phyloP scores from a whole-genome alignment of 2,329 filamentous ascomycete species.

The Incumbomyces delicatus region DNA sequence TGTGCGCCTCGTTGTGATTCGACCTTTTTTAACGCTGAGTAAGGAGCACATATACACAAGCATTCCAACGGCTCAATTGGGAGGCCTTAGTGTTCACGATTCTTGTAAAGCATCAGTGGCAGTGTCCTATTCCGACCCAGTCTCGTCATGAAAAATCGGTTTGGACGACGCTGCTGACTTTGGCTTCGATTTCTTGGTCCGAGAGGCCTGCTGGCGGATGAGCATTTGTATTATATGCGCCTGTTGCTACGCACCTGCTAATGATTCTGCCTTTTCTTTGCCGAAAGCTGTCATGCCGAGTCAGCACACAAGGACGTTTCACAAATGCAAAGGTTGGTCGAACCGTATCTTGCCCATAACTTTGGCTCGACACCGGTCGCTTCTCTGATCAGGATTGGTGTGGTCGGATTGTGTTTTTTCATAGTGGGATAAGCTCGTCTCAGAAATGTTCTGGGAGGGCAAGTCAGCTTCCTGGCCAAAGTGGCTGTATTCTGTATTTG shows the following conservation, averaged over 20 bases:
- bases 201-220: conserved; percentile 44
- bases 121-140: no score
- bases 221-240: background rate
- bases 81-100: background rate
- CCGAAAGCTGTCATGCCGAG: conserved; percentile 46
- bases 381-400: conserved; percentile 89
- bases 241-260: conserved; percentile 42
- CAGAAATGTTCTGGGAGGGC: conserved; percentile 63
- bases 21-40: background rate
- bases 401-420: conserved; percentile 97
- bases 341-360: conserved; percentile 89
- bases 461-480: background rate
- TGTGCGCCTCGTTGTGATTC: background rate
- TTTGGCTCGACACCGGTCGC: conserved; percentile 73
- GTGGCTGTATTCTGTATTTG: background rate
- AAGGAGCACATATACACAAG: conserved; percentile 15
- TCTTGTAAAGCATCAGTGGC: no score
- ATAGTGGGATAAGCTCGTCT: conserved; percentile 89
- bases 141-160: conserved; percentile 26
- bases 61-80: conserved; percentile 6
- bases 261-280: conserved; percentile 55
- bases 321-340: conserved; percentile 21
- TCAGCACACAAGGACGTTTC: background rate
- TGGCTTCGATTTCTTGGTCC: conserved; percentile 61
- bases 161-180: conserved; percentile 55